phyloP scores from a whole-genome alignment of 108 stramenopile species.

The Cyclotella baltica region DNA sequence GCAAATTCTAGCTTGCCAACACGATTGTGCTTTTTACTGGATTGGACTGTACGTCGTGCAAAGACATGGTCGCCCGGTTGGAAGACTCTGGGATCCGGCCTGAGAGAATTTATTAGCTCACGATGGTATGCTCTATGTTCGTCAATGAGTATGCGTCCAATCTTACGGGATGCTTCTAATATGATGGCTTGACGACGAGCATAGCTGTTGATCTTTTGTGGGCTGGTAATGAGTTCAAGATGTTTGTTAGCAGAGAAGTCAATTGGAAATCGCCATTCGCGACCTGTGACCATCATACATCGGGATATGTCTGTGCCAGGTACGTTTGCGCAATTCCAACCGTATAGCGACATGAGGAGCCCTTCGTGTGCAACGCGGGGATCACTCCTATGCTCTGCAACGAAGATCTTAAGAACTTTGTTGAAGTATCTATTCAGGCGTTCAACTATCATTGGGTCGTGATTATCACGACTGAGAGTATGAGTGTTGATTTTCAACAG shows the following conservation, averaged over 20 bases:
- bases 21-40: background rate
- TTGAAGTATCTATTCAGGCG: background rate
- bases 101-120: background rate
- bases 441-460: no score
- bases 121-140: slow-evolving; percentile 1
- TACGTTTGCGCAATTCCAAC: background rate
- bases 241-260: background rate
- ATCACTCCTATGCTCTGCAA: no score
- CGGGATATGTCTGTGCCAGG: background rate
- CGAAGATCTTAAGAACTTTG: background rate
- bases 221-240: background rate
- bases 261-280: no score
- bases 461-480: background rate
- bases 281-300: background rate
- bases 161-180: background rate
- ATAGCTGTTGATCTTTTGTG: background rate
- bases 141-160: background rate
- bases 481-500: background rate
- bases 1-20: no score
- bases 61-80: background rate
- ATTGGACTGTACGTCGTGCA: background rate
- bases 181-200: background rate
- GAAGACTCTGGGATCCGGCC: background rate
- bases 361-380: no score
- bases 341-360: background rate